These are phyloP conservation scores for Colletotrichum chrysophilum DNA, from an alignment of 2,329 filamentous ascomycete genomes.

Conservation along the genomic window DNA sequence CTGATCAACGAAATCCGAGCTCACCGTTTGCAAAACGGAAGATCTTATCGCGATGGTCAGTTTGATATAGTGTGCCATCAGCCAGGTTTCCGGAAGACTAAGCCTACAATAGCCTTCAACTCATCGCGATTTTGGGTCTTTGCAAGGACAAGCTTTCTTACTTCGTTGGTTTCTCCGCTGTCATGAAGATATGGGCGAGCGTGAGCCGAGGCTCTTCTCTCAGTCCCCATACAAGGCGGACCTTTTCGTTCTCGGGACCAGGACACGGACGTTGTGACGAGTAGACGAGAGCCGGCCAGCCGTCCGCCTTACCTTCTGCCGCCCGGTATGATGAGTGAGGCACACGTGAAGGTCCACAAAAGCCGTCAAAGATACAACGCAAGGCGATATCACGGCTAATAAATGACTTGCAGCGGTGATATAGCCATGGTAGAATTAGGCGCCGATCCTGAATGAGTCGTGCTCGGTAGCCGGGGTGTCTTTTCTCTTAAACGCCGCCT, in stretches of 20 bases:
- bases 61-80: neutral
- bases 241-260: neutral
- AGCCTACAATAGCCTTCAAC: neutral
- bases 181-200: neutral
- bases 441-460: neutral
- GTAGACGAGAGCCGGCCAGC: neutral
- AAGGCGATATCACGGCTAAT: neutral
- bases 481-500: neutral
- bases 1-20: too few species aligned
- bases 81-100: neutral
- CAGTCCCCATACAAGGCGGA: neutral
- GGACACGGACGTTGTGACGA: neutral
- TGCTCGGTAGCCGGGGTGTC: neutral
- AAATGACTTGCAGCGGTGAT: neutral
- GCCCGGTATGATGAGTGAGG: neutral
- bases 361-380: neutral
- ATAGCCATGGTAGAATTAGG: neutral
- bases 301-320: neutral
- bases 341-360: neutral
- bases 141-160: neutral
- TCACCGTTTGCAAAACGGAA: neutral
- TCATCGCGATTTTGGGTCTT: neutral
- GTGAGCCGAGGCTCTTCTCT: neutral
- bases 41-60: neutral
- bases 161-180: neutral